Evolutionary conservation across 1,284 basidiomycete genomes (phyloP).

Genomic region (Naganishia sp.): DNA sequence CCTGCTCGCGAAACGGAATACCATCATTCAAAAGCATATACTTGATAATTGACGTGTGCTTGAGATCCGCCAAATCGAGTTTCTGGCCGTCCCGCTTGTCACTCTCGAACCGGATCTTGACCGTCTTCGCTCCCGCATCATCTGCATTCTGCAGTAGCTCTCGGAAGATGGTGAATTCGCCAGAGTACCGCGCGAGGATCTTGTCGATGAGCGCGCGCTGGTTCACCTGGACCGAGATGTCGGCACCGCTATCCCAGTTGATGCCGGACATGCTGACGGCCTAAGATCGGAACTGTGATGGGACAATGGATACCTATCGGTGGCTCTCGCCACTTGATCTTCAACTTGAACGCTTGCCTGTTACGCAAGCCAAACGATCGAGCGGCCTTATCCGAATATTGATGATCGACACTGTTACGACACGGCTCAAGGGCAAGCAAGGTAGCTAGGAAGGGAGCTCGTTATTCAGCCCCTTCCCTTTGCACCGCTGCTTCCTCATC

Average conservation of each 20-base stretch:
- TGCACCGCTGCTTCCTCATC: no score
- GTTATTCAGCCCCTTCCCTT: no score
- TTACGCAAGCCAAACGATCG: no score
- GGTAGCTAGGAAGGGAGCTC: no score
- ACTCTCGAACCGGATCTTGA: constrained; percentile 80
- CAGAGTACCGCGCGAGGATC: constrained; percentile 89
- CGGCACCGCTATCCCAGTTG: constrained; percentile 66
- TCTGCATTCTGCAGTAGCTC: constrained; percentile 94
- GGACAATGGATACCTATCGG: not conserved
- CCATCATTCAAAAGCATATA: constrained; percentile 83
- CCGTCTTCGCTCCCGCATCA: constrained; percentile 78
- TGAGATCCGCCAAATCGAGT: constrained; percentile 59
- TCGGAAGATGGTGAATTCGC: constrained; percentile 88
- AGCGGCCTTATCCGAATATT: no score
- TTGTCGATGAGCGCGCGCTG: constrained; percentile 90
- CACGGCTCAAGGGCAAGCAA: no score
- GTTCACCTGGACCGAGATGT: constrained; percentile 82
- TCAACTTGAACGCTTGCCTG: no score
- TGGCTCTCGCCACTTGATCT: no score
- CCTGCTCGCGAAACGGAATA: constrained; percentile 70
- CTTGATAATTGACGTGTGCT: constrained; percentile 29
- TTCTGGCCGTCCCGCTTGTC: constrained; percentile 44
- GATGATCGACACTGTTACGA: no score
- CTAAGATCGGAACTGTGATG: not conserved
- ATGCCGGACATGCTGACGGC: constrained; percentile 18